A percentile compares a stretch with the other conserved stretches of the same genome.
These are phyloP conservation scores for Aspergillus ochraceus DNA, from an alignment of 2,329 filamentous ascomycete species.

Conservation along the genomic window DNA sequence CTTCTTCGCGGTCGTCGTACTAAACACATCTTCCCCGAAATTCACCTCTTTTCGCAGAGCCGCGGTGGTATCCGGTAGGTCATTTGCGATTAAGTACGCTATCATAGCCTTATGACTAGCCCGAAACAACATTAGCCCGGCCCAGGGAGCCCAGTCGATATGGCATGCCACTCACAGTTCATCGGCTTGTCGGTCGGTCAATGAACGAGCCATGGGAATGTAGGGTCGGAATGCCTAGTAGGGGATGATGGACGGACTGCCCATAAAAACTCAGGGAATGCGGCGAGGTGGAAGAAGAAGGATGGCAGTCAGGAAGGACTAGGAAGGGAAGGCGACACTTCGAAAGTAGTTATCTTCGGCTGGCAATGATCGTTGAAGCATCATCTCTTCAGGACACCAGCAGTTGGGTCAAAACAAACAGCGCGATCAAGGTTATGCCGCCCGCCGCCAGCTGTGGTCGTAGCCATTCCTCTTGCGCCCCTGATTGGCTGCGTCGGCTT, in stretches of 20 bases:
- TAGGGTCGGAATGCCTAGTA: neutral
- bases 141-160: neutral
- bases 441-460: too few species aligned
- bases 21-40: slow-evolving; percentile 67
- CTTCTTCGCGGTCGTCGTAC: slow-evolving; percentile 74
- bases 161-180: slow-evolving; percentile 66
- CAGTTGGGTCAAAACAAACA: too few species aligned
- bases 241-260: neutral
- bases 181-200: slow-evolving; percentile 77
- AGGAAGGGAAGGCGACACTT: too few species aligned
- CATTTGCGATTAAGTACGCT: slow-evolving; percentile 75
- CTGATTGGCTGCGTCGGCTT: neutral
- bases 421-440: too few species aligned
- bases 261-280: neutral
- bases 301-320: too few species aligned
- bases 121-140: slow-evolving; percentile 6
- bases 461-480: neutral
- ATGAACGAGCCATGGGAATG: slow-evolving; percentile 64
- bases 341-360: too few species aligned
- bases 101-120: slow-evolving; percentile 87
- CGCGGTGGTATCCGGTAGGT: slow-evolving; percentile 66
- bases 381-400: too few species aligned
- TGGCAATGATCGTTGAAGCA: too few species aligned
- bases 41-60: slow-evolving; percentile 74
- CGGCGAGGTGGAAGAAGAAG: too few species aligned